Evolutionary conservation across 1,284 basidiomycete genomes (phyloP).

Genomic region (Sporisorium scitamineum): DNA sequence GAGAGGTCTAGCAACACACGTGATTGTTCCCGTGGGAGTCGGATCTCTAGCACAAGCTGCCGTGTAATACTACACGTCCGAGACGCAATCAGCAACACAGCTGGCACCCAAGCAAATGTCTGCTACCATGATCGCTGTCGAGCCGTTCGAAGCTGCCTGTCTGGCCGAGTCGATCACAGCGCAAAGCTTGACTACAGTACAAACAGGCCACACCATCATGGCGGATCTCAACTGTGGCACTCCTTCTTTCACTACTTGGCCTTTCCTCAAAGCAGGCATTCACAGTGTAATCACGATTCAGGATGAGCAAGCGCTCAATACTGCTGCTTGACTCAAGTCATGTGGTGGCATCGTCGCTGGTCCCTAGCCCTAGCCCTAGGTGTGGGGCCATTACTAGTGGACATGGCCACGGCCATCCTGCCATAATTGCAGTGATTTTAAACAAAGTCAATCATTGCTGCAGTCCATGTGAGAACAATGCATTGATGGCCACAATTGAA

Average conservation of each 20-base stretch:
- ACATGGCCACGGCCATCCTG: too few species aligned
- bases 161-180: neutral
- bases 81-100: neutral
- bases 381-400: too few species aligned
- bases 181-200: neutral
- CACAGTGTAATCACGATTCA: neutral
- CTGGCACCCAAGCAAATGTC: neutral
- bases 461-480: too few species aligned
- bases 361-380: too few species aligned
- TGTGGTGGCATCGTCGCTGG: neutral
- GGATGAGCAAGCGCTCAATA: neutral
- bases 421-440: too few species aligned
- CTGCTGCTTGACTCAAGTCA: neutral
- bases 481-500: too few species aligned
- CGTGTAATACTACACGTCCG: neutral
- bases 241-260: conserved; percentile 4
- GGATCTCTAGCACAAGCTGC: conserved; percentile 2
- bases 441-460: too few species aligned
- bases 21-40: neutral
- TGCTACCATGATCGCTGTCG: neutral
- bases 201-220: conserved; percentile 5
- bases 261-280: conserved; percentile 2
- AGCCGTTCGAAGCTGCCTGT: neutral
- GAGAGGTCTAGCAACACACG: neutral
- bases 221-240: conserved; percentile 8